Evolutionary conservation across 2,329 filamentous ascomycete genomes (phyloP).

Genomic region (Fusarium miscanthi): DNA sequence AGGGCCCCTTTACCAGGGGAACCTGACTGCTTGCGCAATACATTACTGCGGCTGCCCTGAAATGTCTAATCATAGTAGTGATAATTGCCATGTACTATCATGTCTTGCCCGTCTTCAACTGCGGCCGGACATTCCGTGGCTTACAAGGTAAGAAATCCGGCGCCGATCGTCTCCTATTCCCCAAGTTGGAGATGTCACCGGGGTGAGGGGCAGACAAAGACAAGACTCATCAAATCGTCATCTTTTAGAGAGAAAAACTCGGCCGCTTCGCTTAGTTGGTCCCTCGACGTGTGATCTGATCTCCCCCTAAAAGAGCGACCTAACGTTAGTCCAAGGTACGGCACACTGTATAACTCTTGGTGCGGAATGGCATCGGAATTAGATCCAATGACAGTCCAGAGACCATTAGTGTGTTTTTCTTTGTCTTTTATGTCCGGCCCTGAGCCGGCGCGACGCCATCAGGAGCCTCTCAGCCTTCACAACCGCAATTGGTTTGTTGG

Average conservation of each 20-base stretch:
- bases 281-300: slow-evolving; percentile 6
- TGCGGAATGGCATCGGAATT: slow-evolving; percentile 1
- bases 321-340: slow-evolving; percentile 11
- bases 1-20: slow-evolving; percentile 23
- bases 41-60: neutral
- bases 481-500: slow-evolving; percentile 18
- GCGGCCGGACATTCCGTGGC: slow-evolving; percentile 23
- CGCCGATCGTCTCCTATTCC: slow-evolving; percentile 22
- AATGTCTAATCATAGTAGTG: slow-evolving; percentile 9
- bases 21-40: neutral
- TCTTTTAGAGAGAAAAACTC: slow-evolving; percentile 8
- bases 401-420: slow-evolving; percentile 13
- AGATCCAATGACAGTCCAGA: neutral
- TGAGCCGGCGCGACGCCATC: slow-evolving; percentile 32
- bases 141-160: slow-evolving; percentile 13
- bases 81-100: slow-evolving; percentile 2
- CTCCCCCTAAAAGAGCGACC: neutral
- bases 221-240: slow-evolving; percentile 30
- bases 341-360: neutral
- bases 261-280: slow-evolving; percentile 6
- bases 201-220: slow-evolving; percentile 7
- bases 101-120: slow-evolving; percentile 3
- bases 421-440: slow-evolving; percentile 20
- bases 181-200: slow-evolving; percentile 9
- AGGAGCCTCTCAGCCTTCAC: slow-evolving; percentile 9